Base-by-base conservation (phyloP, 1,139 yeast genomes). In the Sugiyamaella sp. region DNA sequence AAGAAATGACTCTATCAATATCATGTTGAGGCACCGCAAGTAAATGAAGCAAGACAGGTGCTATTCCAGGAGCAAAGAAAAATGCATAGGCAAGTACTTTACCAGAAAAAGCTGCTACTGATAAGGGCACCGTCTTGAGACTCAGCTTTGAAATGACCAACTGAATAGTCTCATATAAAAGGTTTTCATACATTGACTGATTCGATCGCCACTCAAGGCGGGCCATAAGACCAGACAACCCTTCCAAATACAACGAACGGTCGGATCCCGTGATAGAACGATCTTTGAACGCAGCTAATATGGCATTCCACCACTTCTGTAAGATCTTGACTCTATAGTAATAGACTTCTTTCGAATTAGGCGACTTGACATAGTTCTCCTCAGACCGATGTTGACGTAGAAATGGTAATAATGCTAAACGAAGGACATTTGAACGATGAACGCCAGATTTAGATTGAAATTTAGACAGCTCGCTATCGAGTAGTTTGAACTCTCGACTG, bases 51-150 rank as follows among this genome's bases (percentile, higher is more conserved):
- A 89, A 69, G 1, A 87, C 85, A 43, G 74, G 75, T 14, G 87
- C 81, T 4, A 86, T 81, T n/a, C 80, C 76, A 0, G 86, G 85
- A 1, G 86, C 66, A 59, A 78, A 74, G 65, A 83, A 80, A 61
- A 79, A 88, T 12, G 84, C 73, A 64, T 81, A 80, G 0, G 95
- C 91, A 67, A 89, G 80, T 0, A 85, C 80, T 65, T 89, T 88
- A 9, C 96, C 96, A n/a, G 85, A 76, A 64, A 88, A 87, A 1
- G 95, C 95, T 22, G 84, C 78, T 16, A 83, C 69, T 3, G 86
- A 75, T 8, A 84, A 69, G 0, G 91, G 78, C 5, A 85, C 71
- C 6, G 76, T 76, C 65, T 85, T 85, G 48, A 80, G 63, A 43
- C 78, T 73, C 14, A 85, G 73, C 61, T 80, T 77, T 46, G 73